Conservation (phyloP, 2,329 filamentous ascomycete genomes). For the Mycosphaerella sp. region DNA sequence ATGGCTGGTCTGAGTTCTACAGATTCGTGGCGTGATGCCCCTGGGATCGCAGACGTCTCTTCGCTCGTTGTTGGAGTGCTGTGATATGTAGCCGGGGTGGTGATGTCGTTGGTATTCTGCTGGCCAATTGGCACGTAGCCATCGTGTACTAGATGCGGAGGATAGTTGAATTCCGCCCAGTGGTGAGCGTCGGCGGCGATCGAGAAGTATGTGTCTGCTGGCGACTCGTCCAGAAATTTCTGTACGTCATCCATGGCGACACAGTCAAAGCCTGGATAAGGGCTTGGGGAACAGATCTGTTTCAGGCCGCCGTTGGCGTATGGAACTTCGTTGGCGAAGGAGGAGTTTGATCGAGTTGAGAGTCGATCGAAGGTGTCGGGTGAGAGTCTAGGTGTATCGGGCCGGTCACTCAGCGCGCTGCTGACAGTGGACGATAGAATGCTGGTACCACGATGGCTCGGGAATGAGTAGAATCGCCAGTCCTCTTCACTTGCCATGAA, state of each 20-base stretch:
- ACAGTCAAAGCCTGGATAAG: conserved; percentile 2
- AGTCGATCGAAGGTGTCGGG: neutral
- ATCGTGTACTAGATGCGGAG: conserved; percentile 15
- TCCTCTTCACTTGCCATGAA: neutral
- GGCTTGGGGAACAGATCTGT: neutral
- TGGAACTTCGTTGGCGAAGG: neutral
- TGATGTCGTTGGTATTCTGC: neutral
- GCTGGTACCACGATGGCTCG: conserved; percentile 9
- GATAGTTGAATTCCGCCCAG: neutral
- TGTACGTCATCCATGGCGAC: conserved; percentile 26
- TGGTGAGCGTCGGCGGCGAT: conserved; percentile 10
- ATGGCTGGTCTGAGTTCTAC: conserved; percentile 2
- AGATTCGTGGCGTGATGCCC: neutral
- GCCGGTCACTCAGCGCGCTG: conserved; percentile 8
- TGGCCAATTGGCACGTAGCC: conserved; percentile 23
- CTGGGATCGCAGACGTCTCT: neutral
- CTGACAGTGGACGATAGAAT: conserved; percentile 8
- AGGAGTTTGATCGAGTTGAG: neutral
- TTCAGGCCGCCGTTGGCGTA: conserved; percentile 4
- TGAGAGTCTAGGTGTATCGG: conserved; percentile 5
- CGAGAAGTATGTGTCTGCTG: neutral
- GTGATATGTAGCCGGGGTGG: conserved; percentile 1
- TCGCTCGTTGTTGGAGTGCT: conserved; percentile 6
- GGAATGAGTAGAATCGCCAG: conserved; percentile 3
- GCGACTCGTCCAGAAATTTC: conserved; percentile 18